A percentile compares a stretch with the other conserved stretches of the same genome.
Conservation (phyloP, 31 red algal genomes). For the Odonthalia washingtoniensis region DNA sequence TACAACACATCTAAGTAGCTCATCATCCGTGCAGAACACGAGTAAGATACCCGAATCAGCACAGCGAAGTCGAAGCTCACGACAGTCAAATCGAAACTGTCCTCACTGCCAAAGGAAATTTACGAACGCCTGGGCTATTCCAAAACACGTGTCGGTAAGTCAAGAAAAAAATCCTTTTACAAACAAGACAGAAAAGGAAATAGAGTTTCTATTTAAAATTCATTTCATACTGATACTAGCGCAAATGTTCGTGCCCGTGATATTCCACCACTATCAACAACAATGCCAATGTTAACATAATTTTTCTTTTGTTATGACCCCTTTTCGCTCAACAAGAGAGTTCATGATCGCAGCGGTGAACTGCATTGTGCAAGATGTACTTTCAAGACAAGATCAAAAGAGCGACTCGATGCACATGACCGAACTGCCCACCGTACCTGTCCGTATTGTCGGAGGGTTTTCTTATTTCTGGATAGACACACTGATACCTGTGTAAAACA, state of each 20-base stretch:
- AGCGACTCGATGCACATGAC: background rate
- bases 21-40: background rate
- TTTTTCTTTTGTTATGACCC: constrained; percentile 1
- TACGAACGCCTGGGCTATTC: background rate
- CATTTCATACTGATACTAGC: too few relatives aligned
- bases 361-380: background rate
- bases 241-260: too few relatives aligned
- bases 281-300: too few relatives aligned
- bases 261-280: too few relatives aligned
- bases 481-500: background rate
- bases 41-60: too few relatives aligned
- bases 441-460: background rate
- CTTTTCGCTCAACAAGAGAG: background rate
- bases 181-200: too few relatives aligned
- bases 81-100: background rate
- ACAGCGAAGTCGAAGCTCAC: background rate
- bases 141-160: background rate
- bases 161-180: background rate
- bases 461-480: background rate
- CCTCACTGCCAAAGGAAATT: background rate
- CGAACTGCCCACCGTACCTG: background rate
- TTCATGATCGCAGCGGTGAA: background rate
- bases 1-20: background rate
- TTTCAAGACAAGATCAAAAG: background rate
- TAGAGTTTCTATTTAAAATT: too few relatives aligned